Evolutionary conservation across 148 eudicot genomes (phyloP).

Genomic region (Vaccinium myrtillus): DNA sequence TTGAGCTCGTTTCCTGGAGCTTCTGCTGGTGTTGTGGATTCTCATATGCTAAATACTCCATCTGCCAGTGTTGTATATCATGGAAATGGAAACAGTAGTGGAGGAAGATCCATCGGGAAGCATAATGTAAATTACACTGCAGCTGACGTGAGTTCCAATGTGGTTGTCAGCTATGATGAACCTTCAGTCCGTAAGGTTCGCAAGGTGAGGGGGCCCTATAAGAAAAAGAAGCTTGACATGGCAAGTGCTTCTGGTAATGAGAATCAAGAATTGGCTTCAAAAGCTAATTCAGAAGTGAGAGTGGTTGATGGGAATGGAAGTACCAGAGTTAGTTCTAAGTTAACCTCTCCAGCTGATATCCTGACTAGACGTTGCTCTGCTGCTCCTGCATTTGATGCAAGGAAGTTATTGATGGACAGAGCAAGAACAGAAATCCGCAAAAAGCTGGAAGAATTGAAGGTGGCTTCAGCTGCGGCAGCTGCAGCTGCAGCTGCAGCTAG

Average conservation of each 20-base stretch:
- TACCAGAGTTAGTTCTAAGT: conserved; percentile 30
- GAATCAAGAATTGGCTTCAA: conserved; percentile 34
- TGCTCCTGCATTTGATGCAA: conserved; percentile 59
- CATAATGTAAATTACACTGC: conserved; percentile 24
- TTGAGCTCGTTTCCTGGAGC: conserved; percentile 60
- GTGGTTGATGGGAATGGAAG: conserved; percentile 42
- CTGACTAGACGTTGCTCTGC: conserved; percentile 37
- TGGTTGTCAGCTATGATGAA: conserved; percentile 39
- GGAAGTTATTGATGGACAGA: conserved; percentile 67
- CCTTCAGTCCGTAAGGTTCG: conserved; percentile 41
- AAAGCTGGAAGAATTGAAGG: conserved; percentile 61
- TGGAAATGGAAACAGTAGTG: conserved; percentile 38
- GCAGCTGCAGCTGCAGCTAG: conserved; percentile 23
- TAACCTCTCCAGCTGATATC: conserved; percentile 28
- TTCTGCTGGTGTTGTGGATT: conserved; percentile 48
- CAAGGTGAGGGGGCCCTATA: conserved; percentile 48
- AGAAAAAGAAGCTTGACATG: conserved; percentile 64
- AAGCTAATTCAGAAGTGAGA: conserved; percentile 36
- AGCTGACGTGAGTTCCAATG: conserved; percentile 32
- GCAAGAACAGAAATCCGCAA: conserved; percentile 59
- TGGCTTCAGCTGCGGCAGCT: conserved; percentile 22
- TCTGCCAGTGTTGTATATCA: conserved; percentile 36
- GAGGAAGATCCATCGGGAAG: conserved; percentile 37
- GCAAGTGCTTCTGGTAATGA: conserved; percentile 29
- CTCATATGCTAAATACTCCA: conserved; percentile 39